Percentiles rank a stretch among this genome's conserved stretches.
Conservation (phyloP, 257 asterid genomes). For the Solanum phureja region DNA sequence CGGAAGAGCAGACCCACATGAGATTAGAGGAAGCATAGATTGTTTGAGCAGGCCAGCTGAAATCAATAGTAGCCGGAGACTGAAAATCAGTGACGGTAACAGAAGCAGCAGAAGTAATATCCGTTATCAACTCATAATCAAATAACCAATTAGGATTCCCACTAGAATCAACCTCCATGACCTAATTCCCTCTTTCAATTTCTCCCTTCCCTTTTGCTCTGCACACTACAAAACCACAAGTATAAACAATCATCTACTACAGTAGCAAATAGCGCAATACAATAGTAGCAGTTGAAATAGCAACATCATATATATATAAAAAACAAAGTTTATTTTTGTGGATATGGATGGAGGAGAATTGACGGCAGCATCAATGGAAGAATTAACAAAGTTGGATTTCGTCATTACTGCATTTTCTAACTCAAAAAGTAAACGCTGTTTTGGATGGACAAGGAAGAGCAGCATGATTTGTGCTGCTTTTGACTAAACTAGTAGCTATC, state of each 20-base stretch:
- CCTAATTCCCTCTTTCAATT: neutral
- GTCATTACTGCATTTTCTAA: neutral
- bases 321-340: neutral
- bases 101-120: conserved; percentile 7
- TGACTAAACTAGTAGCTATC: neutral
- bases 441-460: neutral
- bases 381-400: neutral
- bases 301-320: neutral
- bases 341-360: neutral
- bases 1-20: neutral
- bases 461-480: neutral
- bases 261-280: neutral
- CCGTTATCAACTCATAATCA: conserved; percentile 17
- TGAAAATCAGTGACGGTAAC: conserved; percentile 1
- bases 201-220: neutral
- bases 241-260: neutral
- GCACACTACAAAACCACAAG: neutral
- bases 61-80: neutral
- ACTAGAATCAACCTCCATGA: conserved; percentile 6
- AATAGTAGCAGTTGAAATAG: neutral
- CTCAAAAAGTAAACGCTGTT: conserved; percentile 5
- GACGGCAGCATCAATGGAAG: conserved; percentile 2
- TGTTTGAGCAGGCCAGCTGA: conserved; percentile 10
- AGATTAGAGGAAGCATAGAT: conserved; percentile 3
- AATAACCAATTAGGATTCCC: conserved; percentile 11